Base-by-base conservation (phyloP, 768 basidiomycete species). In the Collybia sp. region DNA sequence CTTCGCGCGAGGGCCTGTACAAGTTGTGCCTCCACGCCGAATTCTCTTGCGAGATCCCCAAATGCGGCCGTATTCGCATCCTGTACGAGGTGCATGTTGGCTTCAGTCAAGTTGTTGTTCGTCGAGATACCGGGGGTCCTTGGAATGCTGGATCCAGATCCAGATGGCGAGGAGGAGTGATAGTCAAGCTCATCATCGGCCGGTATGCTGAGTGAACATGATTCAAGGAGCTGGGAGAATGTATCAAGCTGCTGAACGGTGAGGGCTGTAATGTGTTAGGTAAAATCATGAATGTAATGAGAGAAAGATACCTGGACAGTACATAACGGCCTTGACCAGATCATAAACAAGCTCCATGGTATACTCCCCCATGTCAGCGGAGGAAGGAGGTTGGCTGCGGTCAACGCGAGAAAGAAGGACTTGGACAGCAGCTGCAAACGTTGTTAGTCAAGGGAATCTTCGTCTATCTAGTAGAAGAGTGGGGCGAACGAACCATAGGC, bases 1-100 rank as follows among this genome's bases (percentile, higher is more conserved):
- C 84, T 73, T 50, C 83, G 80, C 34, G 77, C 80, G 38, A 87
- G 72, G 2, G 82, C 82, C 56, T 85, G 76, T 38, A 88, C 77
- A 19, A 87, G 58, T 36, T 80, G 72, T 30, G 85, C 68, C 44
- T 85, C 81, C 16, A 88, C 72, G n/a, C 85, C 85, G 49, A 87
- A 87, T 60, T 88, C 86, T 53, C 72, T 72, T 17, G 86, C 85
- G n/a, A 88, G 72, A 17, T 75, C 73, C 39, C 72, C 72, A 59
- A 80, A 44, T 57, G 72, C 46, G 42, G 52, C 56, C 41, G n/a
- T 50, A 40, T 50, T 49, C 45, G 31, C 40, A 42, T 35, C 42
- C 15, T 31, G 51, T 50, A 17, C 44, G 41, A 20, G 45, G 48
- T 5, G 50, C 40, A 18, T 43, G 34, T 12, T 54, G 54, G 30